phyloP scores from a whole-genome alignment of 192 early-diverging fungal genomes.

The Coemansia sp. region DNA sequence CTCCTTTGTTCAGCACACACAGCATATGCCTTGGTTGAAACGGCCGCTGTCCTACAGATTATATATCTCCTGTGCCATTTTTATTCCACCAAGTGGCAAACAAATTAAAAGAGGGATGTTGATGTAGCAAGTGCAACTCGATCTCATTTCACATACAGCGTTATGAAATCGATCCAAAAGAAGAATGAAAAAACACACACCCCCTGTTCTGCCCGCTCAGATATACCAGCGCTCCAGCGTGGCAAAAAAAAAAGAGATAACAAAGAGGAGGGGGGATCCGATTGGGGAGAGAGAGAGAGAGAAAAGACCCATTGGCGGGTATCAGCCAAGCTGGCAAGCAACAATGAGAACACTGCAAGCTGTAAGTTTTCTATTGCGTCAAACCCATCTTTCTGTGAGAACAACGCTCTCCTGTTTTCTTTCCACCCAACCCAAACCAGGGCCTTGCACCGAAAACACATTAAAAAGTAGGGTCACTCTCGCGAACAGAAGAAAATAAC shows the following conservation, averaged over 20 bases:
- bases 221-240: background rate
- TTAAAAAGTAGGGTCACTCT: no score
- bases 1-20: no score
- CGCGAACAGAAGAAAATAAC: background rate
- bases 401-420: background rate
- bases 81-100: no score
- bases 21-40: no score
- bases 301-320: background rate
- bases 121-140: background rate
- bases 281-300: background rate
- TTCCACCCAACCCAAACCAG: background rate
- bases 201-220: background rate
- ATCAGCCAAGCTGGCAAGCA: background rate
- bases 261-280: background rate
- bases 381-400: background rate
- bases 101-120: no score
- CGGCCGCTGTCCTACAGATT: no score
- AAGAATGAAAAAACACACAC: background rate
- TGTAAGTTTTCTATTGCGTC: slow-evolving; percentile 2
- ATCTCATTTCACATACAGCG: background rate
- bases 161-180: background rate
- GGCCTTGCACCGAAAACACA: background rate
- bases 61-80: no score
- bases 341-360: background rate
- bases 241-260: background rate